Conservation (phyloP, 306 rosid species). For the Astragalus glycyphyllos region DNA sequence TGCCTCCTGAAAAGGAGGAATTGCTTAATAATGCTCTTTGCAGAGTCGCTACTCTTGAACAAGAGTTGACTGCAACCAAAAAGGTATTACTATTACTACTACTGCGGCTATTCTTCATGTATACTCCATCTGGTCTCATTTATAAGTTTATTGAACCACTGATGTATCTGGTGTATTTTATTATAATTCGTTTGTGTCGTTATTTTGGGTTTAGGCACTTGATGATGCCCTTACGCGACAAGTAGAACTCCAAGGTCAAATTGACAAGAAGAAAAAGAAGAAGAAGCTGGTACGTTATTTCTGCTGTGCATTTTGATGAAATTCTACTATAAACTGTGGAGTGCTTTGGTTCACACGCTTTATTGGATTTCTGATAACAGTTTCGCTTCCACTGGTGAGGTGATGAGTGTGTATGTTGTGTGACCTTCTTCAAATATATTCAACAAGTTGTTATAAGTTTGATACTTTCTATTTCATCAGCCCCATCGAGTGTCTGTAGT, state of each 20-base stretch:
- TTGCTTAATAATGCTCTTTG: slow-evolving; percentile 62
- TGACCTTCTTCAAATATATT: slow-evolving; percentile 7
- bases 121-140: background rate
- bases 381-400: slow-evolving; percentile 55
- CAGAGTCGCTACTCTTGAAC: slow-evolving; percentile 67
- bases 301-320: background rate
- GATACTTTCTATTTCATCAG: slow-evolving; percentile 45
- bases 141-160: too few species aligned
- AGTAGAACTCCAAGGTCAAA: slow-evolving; percentile 57
- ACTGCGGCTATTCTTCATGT: background rate
- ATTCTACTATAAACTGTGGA: background rate
- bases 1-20: slow-evolving; percentile 87
- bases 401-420: slow-evolving; percentile 18
- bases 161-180: too few species aligned
- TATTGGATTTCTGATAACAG: slow-evolving; percentile 59
- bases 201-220: slow-evolving; percentile 59
- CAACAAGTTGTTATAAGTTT: slow-evolving; percentile 38
- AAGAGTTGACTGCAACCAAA: slow-evolving; percentile 64
- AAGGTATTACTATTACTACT: slow-evolving; percentile 55
- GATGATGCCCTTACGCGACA: slow-evolving; percentile 66
- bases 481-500: slow-evolving; percentile 40
- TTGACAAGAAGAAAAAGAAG: slow-evolving; percentile 81
- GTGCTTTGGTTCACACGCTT: slow-evolving; percentile 22
- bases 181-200: too few species aligned
- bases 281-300: slow-evolving; percentile 66